phyloP scores from a whole-genome alignment of 768 basidiomycete genomes.

The Naematelia encephala region DNA sequence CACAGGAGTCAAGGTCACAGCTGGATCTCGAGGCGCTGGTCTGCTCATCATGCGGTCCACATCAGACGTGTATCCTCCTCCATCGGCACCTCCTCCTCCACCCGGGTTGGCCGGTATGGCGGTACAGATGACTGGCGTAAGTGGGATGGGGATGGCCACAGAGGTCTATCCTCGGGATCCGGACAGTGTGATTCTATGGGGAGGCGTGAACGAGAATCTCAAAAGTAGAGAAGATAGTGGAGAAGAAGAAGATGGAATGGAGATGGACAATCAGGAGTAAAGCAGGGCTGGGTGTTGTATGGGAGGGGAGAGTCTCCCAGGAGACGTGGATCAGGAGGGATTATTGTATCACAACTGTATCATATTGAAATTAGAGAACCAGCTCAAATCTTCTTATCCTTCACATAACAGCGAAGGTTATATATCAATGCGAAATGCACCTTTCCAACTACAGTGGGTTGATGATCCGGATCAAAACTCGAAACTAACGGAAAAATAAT shows the following conservation, averaged over 20 bases:
- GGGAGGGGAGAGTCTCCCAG: no score
- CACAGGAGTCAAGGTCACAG: slow-evolving; percentile 1
- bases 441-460: no score
- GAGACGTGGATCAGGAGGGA: no score
- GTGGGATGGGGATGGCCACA: slow-evolving; percentile 15
- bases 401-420: no score
- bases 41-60: slow-evolving; percentile 12
- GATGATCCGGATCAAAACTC: slow-evolving; percentile 8
- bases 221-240: neutral
- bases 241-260: neutral
- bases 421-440: no score
- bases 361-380: no score
- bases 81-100: neutral
- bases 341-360: no score
- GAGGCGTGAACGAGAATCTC: neutral
- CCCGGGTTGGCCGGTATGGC: slow-evolving; percentile 1
- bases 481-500: slow-evolving; percentile 9
- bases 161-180: slow-evolving; percentile 30
- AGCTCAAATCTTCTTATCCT: no score
- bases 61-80: slow-evolving; percentile 19
- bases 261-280: neutral
- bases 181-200: slow-evolving; percentile 14
- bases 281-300: no score
- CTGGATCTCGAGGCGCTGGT: slow-evolving; percentile 8
- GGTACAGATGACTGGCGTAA: neutral